Conservation (phyloP, 495 filamentous ascomycete genomes). For the Aspergillus kassunensis region DNA sequence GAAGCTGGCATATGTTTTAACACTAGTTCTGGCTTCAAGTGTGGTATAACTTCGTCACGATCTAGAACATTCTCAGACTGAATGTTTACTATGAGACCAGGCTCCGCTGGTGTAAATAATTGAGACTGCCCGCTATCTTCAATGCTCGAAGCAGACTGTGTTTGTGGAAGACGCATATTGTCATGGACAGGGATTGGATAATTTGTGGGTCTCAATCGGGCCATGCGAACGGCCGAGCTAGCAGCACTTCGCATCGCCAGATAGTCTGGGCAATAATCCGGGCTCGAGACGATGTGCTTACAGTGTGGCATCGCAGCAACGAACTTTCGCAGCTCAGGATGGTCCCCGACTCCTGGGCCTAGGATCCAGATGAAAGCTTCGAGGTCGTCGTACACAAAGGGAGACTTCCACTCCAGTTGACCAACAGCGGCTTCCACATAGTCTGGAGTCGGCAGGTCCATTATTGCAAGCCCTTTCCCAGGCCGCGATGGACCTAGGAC, state of each 20-base stretch:
- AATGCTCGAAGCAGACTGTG: conserved; percentile 14
- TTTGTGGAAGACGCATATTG: conserved; percentile 42
- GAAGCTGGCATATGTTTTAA: conserved; percentile 38
- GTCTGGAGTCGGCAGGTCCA: conserved; percentile 66
- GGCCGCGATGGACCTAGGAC: conserved; percentile 53
- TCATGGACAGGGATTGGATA: conserved; percentile 63
- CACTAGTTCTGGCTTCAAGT: conserved; percentile 48
- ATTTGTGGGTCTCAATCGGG: conserved; percentile 61
- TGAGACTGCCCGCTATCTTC: no score
- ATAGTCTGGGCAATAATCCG: conserved; percentile 67
- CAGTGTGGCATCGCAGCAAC: conserved; percentile 55
- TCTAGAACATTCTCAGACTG: conserved; percentile 59
- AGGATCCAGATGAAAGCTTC: conserved; percentile 77
- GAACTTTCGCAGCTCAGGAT: conserved; percentile 62
- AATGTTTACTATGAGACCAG: conserved; percentile 57
- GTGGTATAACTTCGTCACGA: conserved; percentile 40
- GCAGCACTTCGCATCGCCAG: conserved; percentile 63
- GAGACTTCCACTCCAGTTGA: conserved; percentile 69
- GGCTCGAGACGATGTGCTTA: conserved; percentile 72
- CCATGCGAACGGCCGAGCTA: conserved; percentile 57
- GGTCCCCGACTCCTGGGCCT: conserved; percentile 58
- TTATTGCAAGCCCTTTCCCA: conserved; percentile 67
- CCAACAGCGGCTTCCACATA: conserved; percentile 65
- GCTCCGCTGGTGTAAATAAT: conserved; percentile 33
- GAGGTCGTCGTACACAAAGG: conserved; percentile 61